phyloP scores from a whole-genome alignment of 2,329 filamentous ascomycete genomes.

The Aspergillus viridinutans region DNA sequence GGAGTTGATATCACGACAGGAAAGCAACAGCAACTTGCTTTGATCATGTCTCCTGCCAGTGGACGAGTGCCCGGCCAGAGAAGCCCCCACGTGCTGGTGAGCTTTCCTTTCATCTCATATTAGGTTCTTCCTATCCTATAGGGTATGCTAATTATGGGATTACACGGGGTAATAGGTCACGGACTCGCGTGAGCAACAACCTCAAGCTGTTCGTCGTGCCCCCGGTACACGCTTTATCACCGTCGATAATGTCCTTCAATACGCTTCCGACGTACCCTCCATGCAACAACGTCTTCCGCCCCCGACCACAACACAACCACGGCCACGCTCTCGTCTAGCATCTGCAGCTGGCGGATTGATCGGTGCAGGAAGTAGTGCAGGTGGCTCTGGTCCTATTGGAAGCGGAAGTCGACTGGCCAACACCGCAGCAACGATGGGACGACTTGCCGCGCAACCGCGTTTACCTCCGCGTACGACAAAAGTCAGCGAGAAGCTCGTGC shows the following conservation, averaged over 20 bases:
- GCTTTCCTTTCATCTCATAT: constrained; percentile 5
- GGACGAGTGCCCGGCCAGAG: constrained; percentile 35
- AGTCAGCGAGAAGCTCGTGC: constrained; percentile 92
- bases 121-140: constrained; percentile 1
- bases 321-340: constrained; percentile 30
- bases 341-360: constrained; percentile 29
- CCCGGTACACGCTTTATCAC: constrained; percentile 68
- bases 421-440: constrained; percentile 53
- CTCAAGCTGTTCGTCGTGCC: constrained; percentile 25
- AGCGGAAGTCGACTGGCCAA: constrained; percentile 38
- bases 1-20: background rate
- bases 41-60: constrained; percentile 26
- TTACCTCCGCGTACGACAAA: constrained; percentile 87
- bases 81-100: constrained; percentile 44
- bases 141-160: constrained; percentile 7
- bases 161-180: constrained; percentile 32
- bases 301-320: constrained; percentile 27
- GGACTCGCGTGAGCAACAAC: constrained; percentile 41
- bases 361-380: constrained; percentile 36
- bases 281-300: constrained; percentile 75
- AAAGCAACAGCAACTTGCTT: background rate
- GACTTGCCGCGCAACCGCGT: constrained; percentile 52
- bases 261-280: constrained; percentile 91
- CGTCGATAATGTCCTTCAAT: constrained; percentile 92
- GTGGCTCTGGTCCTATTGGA: constrained; percentile 40